phyloP scores from a whole-genome alignment of 2,329 filamentous ascomycete genomes.

The Calonectria pseudoreteaudii region DNA sequence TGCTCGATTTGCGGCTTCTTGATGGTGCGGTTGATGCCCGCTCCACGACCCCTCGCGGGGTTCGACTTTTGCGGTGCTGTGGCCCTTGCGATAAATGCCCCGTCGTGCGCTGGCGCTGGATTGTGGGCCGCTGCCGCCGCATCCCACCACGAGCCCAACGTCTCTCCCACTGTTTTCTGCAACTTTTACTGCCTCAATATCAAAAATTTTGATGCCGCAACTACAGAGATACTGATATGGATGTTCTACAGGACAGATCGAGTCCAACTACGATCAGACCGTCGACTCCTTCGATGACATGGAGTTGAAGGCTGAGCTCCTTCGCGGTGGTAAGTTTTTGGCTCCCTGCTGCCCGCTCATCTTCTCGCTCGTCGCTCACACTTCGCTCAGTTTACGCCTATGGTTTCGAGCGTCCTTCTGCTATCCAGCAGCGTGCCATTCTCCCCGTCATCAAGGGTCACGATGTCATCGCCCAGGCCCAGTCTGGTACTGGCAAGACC shows the following conservation, averaged over 20 bases:
- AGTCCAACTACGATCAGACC: slow-evolving; percentile 99
- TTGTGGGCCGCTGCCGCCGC: slow-evolving; percentile 28
- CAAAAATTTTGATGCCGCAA: background rate
- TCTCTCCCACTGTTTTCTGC: slow-evolving; percentile 11
- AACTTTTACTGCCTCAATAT: background rate
- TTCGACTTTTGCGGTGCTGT: slow-evolving; percentile 25
- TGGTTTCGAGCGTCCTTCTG: slow-evolving; percentile 99
- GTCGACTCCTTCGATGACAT: slow-evolving; percentile 99
- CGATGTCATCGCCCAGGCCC: slow-evolving; percentile 99
- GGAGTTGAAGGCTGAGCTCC: slow-evolving; percentile 96
- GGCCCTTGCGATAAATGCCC: slow-evolving; percentile 21
- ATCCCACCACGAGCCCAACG: slow-evolving; percentile 27
- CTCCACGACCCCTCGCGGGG: slow-evolving; percentile 26
- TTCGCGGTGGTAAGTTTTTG: slow-evolving; percentile 79
- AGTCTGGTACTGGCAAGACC: slow-evolving; percentile 99
- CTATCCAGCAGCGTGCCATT: slow-evolving; percentile 99
- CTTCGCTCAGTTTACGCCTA: slow-evolving; percentile 84
- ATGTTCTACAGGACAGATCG: slow-evolving; percentile 84
- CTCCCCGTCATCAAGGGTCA: slow-evolving; percentile 99
- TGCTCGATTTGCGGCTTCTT: slow-evolving; percentile 18
- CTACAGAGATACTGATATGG: slow-evolving; percentile 34
- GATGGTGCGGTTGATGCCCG: slow-evolving; percentile 26
- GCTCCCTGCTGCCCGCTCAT: slow-evolving; percentile 25
- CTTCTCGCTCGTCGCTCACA: slow-evolving; percentile 43
- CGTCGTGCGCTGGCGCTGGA: slow-evolving; percentile 19